Evolutionary conservation across 192 early-diverging fungal species (phyloP), one percentile per base, ranked within the genome.

Genomic region (Allomyces javanicus): DNA sequence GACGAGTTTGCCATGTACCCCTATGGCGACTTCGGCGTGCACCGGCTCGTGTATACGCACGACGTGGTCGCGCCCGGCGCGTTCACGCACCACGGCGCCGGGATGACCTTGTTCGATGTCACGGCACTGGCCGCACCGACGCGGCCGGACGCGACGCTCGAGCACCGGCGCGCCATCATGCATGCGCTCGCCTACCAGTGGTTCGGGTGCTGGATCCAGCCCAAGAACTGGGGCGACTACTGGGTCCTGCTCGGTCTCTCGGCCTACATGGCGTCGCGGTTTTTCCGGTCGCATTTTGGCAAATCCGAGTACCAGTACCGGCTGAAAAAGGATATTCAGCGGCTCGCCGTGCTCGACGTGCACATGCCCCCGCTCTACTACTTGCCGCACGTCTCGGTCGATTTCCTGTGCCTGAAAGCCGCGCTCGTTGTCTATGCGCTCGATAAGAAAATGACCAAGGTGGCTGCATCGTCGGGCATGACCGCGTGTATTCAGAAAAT

Each of bases 381-480:
- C 67, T 71, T 58, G 50, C 50, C 50, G 50, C 50, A 58, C 50
- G 17, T 21, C 12, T 58, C 50, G 50, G 17, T 82, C 0, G 88
- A 89, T 55, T 91, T 99, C 64, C 73, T 95, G 44, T 69, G 75
- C 62, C 74, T 95, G 11, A 99, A 99, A 73, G 80, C 89, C 9
- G 83, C 91, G 0, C 71, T 99, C 2, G 87, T 99, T 0, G 67
- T 99, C 64, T 85, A 92, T 70, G 96, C 97, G 86, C 79, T 99
- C 17, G 89, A 97, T 69, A 85, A 85, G 44, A 77, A 87, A 9
- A 83, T 95, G 79, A 73, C 85, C 5, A 87, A 90, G 69, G 87
- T 89, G 62, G 82, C 86, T 25, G 74, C 76, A 73, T 75, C 87
- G 44, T 73, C 84, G 55, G 87, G 86, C 24, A 69, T 91, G 64